These are phyloP conservation scores for Fusarium redolens DNA, from an alignment of 2,329 filamentous ascomycete genomes.

Conservation along the genomic window DNA sequence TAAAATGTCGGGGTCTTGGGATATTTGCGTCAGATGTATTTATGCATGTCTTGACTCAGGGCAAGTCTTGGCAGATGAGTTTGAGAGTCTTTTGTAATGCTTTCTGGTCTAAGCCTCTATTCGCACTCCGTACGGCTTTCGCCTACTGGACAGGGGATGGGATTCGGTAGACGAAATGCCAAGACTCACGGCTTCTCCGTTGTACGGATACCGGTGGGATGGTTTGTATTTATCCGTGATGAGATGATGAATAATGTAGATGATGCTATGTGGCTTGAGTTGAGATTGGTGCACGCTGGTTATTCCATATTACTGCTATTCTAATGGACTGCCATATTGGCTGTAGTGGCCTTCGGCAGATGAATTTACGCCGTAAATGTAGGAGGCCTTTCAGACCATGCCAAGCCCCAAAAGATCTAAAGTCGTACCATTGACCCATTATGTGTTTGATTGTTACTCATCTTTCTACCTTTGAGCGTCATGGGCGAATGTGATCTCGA, in stretches of 20 bases:
- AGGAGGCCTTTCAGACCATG: conserved; percentile 38
- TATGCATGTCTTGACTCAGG: conserved; percentile 1
- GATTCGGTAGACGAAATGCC: neutral
- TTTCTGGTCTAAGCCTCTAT: neutral
- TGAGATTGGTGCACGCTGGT: neutral
- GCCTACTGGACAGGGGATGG: neutral
- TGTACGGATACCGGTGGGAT: conserved; percentile 20
- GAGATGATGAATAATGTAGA: conserved; percentile 20
- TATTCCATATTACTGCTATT: neutral
- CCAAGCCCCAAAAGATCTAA: conserved; percentile 14
- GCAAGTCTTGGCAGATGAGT: neutral
- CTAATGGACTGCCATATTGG: neutral
- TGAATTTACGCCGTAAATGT: neutral
- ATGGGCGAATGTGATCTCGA: conserved; percentile 38
- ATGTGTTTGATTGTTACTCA: neutral
- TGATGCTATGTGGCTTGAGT: neutral
- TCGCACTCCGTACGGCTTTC: conserved; percentile 14
- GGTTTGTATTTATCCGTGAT: conserved; percentile 24
- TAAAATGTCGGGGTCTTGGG: neutral
- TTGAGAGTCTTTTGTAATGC: neutral
- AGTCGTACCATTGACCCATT: conserved; percentile 11
- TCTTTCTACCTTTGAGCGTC: neutral
- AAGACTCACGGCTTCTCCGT: conserved; percentile 22
- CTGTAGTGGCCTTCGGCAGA: neutral
- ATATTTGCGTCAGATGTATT: neutral